These are phyloP conservation scores for Fusarium caatingaense DNA, from an alignment of 2,329 filamentous ascomycete genomes.

Conservation along the genomic window DNA sequence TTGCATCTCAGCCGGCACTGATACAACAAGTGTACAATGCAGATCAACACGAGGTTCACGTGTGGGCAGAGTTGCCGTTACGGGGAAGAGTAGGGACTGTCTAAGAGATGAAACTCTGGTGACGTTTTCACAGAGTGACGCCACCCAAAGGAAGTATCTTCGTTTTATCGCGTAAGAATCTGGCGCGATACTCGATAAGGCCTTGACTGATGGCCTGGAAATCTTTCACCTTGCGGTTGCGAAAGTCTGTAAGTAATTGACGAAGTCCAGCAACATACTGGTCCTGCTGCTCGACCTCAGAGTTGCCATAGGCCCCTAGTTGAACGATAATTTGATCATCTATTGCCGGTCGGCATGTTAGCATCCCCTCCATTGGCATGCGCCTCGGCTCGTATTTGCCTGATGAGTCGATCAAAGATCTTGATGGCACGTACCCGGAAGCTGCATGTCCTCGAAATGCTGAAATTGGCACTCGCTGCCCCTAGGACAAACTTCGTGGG, in stretches of 20 bases:
- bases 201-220: slow-evolving; percentile 74
- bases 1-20: slow-evolving; percentile 4
- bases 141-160: slow-evolving; percentile 70
- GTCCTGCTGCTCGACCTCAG: slow-evolving; percentile 69
- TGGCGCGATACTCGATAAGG: slow-evolving; percentile 74
- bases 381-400: slow-evolving; percentile 36
- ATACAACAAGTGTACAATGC: slow-evolving; percentile 41
- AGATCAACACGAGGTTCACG: slow-evolving; percentile 17
- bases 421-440: slow-evolving; percentile 52
- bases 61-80: slow-evolving; percentile 31
- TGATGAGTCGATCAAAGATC: slow-evolving; percentile 25
- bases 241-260: slow-evolving; percentile 69
- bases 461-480: slow-evolving; percentile 78
- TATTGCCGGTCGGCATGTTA: slow-evolving; percentile 61
- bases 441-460: slow-evolving; percentile 71
- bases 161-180: slow-evolving; percentile 72
- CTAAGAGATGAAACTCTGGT: slow-evolving; percentile 5
- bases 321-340: slow-evolving; percentile 80
- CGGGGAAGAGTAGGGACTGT: slow-evolving; percentile 11
- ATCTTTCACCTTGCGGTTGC: slow-evolving; percentile 70
- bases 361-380: slow-evolving; percentile 55
- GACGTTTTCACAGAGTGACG: slow-evolving; percentile 52
- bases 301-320: slow-evolving; percentile 74
- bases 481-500: slow-evolving; percentile 75
- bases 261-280: slow-evolving; percentile 73